Evolutionary conservation across 169 alveolate species (phyloP).

Genomic region (Eimeria sp.): DNA sequence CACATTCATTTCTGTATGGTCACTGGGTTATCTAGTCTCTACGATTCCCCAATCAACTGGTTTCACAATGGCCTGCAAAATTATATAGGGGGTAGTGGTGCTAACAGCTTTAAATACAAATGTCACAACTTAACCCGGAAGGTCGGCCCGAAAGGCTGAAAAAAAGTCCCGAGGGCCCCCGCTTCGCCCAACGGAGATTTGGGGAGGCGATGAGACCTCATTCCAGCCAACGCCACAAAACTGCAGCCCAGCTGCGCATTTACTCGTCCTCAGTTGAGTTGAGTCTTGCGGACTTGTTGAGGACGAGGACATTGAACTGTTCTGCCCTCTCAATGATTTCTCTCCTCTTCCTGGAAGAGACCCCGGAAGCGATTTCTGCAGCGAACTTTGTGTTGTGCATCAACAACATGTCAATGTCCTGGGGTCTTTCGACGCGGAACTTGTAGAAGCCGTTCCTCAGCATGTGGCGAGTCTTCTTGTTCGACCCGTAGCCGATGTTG

Average conservation of each 20-base stretch:
- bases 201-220: not conserved
- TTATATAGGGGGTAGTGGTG: too few relatives aligned
- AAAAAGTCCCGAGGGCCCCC: not conserved
- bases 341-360: conserved; percentile 95
- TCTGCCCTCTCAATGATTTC: conserved; percentile 97
- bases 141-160: conserved; percentile 34
- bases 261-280: conserved; percentile 81
- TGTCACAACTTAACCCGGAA: conserved; percentile 45
- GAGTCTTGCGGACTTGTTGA: conserved; percentile 89
- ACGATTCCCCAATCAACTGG: not conserved
- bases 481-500: conserved; percentile 98
- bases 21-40: not conserved
- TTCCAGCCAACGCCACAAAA: conserved; percentile 4
- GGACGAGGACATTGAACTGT: conserved; percentile 95
- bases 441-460: conserved; percentile 97
- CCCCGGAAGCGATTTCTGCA: conserved; percentile 97
- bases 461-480: conserved; percentile 96
- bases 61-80: too few relatives aligned
- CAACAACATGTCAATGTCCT: conserved; percentile 96
- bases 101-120: not conserved
- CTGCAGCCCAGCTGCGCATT: conserved; percentile 28
- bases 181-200: not conserved
- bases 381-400: conserved; percentile 98
- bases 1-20: not conserved
- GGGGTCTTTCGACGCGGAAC: conserved; percentile 92